Evolutionary conservation across 257 asterid genomes (phyloP), one percentile per base, ranked within the genome.

Genomic region (Solanum pimpinellifolium): DNA sequence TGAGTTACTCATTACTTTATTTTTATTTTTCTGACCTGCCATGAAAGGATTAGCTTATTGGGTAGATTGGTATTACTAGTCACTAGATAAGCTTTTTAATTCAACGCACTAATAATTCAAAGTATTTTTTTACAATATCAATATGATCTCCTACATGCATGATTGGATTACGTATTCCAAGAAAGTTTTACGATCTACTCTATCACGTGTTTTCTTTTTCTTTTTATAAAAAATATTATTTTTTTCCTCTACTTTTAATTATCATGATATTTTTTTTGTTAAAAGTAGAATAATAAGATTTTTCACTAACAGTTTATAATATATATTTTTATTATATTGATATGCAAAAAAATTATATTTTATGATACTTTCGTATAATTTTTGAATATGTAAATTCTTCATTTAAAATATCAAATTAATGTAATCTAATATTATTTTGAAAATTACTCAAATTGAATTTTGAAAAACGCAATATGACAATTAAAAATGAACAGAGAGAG

Each of bases 401-500:
- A 7, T 47, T 47, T 14, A 47, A 47, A 2, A 47, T 47, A 47
- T 47, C 20, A 0, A 47, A 14, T 47, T 47, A 14, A 47, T 47
- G 20, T 47, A 47, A 47, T 47, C 0, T 47, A 47, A 47, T 47
- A 13, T 47, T 0, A 47, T 1, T 14, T 1, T 47, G 2, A 47
- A 47, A 47, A 47, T 47, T 47, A 14, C 0, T 47, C 7, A 47
- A 47, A 47, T 47, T 47, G 8, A 47, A 7, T 47, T 14, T 14
- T 47, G 20, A 47, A 47, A 47, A 47, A 2, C 1, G 0, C 0
- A 47, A 47, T 2, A 2, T 4, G 20, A 47, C 7, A 5, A 47
- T 1, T 47, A 47, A 14, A 47, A 41, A 2, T 41, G 11, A 0
- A 41, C 11, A 9, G 0, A 39, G 2, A 8, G 2, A 4, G 5